Evolutionary conservation across 2,329 filamentous ascomycete species (phyloP), one percentile per base, ranked within the genome.

Genomic region (Exophiala mesophila): DNA sequence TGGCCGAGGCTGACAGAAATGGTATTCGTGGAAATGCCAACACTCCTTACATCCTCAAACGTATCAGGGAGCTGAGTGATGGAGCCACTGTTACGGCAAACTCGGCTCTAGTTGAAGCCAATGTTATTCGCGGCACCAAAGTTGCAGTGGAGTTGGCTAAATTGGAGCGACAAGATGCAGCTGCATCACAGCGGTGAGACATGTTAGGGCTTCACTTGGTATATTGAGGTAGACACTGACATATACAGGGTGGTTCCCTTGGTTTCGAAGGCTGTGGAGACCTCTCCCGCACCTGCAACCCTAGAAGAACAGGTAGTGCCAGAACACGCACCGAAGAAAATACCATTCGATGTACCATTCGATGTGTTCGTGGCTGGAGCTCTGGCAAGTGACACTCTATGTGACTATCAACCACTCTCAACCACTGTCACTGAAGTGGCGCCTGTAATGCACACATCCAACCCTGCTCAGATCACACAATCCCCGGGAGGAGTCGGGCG

Each of bases 401-500:
- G 90, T 69, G 85, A 96, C 61, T 92, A 83, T 58, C 58, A 68
- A 18, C 75, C 76, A 9, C 61, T 71, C 10, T 49, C 62, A 6
- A 59, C 60, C 18, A 61, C 66, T 23, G 47, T 58, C 2, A 49
- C 50, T 8, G 54, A 58, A n/a, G 56, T 59, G 8, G 54, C 55
- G 46, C 70, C 61, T 47, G 53, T 59, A 39, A 69, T 82, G 26
- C 77, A 89, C 46, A 95, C 88, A 1, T 97, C 90, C 0, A 97
- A 97, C 57, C 86, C 86, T 36, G 80, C 88, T 5, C 69, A 72
- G 10, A 94, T 96, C 52, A 79, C 70, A 24, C 88, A 94, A 59
- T 86, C 84, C 1, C 76, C 96, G 5, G 92, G 92, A 9, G 92
- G 92, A 5, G 92, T 97, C 5, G 92, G 87, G 5, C 83, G 88